These are phyloP conservation scores for Colletotrichum sp. DNA, from an alignment of 2,329 filamentous ascomycete species.

Conservation along the genomic window DNA sequence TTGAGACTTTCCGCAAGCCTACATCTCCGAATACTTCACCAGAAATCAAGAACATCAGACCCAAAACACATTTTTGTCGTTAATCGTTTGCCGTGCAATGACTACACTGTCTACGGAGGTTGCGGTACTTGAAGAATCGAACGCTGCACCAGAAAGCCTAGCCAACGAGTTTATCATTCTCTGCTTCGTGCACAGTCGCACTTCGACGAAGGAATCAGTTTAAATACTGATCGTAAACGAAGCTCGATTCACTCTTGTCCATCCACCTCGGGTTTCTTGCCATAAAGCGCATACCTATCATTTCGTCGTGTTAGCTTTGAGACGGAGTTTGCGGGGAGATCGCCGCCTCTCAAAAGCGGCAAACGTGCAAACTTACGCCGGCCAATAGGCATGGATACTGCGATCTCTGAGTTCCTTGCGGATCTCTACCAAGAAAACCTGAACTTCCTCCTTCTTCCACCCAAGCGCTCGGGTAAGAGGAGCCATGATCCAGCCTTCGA, in stretches of 20 bases:
- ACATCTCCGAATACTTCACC: not conserved
- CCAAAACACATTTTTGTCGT: not conserved
- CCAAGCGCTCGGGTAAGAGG: not conserved
- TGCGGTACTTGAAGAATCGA: no score
- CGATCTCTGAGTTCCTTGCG: not conserved
- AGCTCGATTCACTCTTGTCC: not conserved
- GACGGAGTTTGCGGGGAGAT: not conserved
- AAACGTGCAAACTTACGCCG: not conserved
- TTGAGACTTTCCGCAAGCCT: rapidly evolving
- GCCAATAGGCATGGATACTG: not conserved
- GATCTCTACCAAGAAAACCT: not conserved
- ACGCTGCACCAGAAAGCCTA: not conserved
- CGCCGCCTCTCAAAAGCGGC: not conserved
- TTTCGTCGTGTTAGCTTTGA: not conserved
- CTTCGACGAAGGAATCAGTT: no score
- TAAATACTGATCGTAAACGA: no score
- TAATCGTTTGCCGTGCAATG: no score
- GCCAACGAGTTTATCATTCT: not conserved
- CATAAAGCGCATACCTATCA: not conserved
- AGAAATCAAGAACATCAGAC: rapidly evolving
- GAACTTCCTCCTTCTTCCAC: not conserved
- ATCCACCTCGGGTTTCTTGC: not conserved
- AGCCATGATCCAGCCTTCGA: not conserved
- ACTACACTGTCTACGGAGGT: no score
- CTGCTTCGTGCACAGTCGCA: not conserved